A percentile compares a stretch with the other conserved stretches of the same genome.
Evolutionary conservation across 495 filamentous ascomycete genomes (phyloP).

Genomic region (Daldinia loculata): DNA sequence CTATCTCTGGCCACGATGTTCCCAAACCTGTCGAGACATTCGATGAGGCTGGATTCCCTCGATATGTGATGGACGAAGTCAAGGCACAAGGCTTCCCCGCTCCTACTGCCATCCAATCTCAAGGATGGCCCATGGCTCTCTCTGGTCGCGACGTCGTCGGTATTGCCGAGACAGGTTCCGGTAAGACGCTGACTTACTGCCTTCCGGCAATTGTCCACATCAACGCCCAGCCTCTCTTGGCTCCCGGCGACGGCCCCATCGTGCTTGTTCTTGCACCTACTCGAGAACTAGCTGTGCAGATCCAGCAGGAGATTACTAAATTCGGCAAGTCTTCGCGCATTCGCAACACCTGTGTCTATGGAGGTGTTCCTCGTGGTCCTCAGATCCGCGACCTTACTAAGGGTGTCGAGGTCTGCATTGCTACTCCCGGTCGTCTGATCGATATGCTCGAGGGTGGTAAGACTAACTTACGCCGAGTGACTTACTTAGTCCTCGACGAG

Average conservation of each 20-base stretch:
- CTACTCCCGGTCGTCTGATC: slow-evolving; percentile 95
- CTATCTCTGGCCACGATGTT: slow-evolving; percentile 77
- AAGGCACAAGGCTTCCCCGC: slow-evolving; percentile 94
- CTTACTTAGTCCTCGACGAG: slow-evolving; percentile 90
- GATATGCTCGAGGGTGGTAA: slow-evolving; percentile 98
- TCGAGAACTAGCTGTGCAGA: slow-evolving; percentile 97
- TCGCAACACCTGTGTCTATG: slow-evolving; percentile 98
- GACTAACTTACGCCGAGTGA: slow-evolving; percentile 97
- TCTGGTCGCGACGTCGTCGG: slow-evolving; percentile 98
- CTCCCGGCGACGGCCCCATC: slow-evolving; percentile 96
- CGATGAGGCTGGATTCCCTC: slow-evolving; percentile 96
- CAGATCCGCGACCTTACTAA: slow-evolving; percentile 93
- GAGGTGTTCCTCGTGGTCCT: slow-evolving; percentile 95
- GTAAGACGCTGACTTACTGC: slow-evolving; percentile 99
- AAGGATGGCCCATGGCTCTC: slow-evolving; percentile 99
- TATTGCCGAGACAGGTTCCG: slow-evolving; percentile 98
- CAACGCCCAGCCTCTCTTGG: slow-evolving; percentile 96
- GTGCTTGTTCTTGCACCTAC: slow-evolving; percentile 95
- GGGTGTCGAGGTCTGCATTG: slow-evolving; percentile 91
- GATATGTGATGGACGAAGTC: slow-evolving; percentile 96
- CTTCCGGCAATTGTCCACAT: slow-evolving; percentile 99
- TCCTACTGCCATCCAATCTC: slow-evolving; percentile 95
- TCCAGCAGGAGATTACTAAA: slow-evolving; percentile 93
- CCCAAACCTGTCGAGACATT: slow-evolving; percentile 95
- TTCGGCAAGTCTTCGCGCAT: slow-evolving; percentile 98